These are phyloP conservation scores for Achaetomiella virescens DNA, from an alignment of 495 filamentous ascomycete genomes.

Conservation along the genomic window DNA sequence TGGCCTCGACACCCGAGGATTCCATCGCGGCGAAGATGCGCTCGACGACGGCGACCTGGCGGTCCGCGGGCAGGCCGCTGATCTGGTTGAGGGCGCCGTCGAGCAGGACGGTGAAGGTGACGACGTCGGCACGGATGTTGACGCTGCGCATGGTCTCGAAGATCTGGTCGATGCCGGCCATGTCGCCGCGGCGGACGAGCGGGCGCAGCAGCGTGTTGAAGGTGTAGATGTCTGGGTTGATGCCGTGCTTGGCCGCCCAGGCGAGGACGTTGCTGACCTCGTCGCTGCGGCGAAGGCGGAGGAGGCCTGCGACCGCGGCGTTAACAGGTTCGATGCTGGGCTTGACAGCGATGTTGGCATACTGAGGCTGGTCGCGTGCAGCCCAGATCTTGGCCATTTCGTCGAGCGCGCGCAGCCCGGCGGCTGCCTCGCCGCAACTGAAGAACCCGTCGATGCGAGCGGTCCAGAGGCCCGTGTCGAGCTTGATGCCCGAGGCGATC, in stretches of 20 bases:
- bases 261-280: constrained; percentile 44
- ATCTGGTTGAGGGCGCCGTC: constrained; percentile 31
- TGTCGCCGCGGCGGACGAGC: constrained; percentile 42
- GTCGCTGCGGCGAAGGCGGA: constrained; percentile 27
- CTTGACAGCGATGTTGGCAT: constrained; percentile 38
- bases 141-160: constrained; percentile 36
- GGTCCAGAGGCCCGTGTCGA: constrained; percentile 56
- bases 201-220: constrained; percentile 62
- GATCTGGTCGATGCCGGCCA: constrained; percentile 32
- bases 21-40: constrained; percentile 50
- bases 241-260: constrained; percentile 52
- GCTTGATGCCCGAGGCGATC: constrained; percentile 41
- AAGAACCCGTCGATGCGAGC: constrained; percentile 57
- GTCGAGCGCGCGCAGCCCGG: constrained; percentile 50
- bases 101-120: constrained; percentile 41
- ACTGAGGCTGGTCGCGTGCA: constrained; percentile 23
- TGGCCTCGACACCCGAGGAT: constrained; percentile 45
- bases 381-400: constrained; percentile 55
- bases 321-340: constrained; percentile 61
- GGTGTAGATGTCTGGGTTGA: constrained; percentile 55
- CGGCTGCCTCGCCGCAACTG: constrained; percentile 35
- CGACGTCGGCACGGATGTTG: constrained; percentile 31
- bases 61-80: constrained; percentile 15
- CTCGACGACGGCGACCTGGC: constrained; percentile 29
- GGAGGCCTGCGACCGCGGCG: constrained; percentile 45